Conservation (phyloP, 768 basidiomycete species). For the Phylloporus scabripes region DNA sequence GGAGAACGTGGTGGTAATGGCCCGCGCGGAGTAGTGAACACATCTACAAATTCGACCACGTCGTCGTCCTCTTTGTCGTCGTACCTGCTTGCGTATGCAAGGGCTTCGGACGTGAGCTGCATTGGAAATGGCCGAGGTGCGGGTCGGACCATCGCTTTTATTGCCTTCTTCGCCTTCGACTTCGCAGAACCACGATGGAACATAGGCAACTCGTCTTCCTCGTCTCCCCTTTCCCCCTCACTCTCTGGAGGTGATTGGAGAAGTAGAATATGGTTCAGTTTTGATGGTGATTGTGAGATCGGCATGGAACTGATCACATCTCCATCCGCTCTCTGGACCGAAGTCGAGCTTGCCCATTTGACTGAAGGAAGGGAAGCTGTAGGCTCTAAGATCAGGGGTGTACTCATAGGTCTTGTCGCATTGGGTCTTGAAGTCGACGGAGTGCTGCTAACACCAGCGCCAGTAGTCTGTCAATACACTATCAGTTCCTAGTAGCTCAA, state of each 20-base stretch:
- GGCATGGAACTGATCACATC: background rate
- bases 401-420: background rate
- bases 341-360: background rate
- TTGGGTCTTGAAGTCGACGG: background rate
- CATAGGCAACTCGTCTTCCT: constrained; percentile 15
- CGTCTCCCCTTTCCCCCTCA: constrained; percentile 6
- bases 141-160: background rate
- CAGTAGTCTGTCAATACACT: constrained; percentile 2
- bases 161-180: background rate
- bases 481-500: background rate
- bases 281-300: constrained; percentile 8
- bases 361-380: background rate
- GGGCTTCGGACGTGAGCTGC: constrained; percentile 7
- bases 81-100: background rate
- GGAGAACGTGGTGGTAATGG: constrained; percentile 21
- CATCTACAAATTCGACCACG: constrained; percentile 12
- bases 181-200: constrained; percentile 14
- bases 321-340: background rate
- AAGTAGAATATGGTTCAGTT: constrained; percentile 11
- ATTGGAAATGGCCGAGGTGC: constrained; percentile 26
- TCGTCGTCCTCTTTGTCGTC: background rate
- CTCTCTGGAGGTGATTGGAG: constrained; percentile 4
- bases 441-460: background rate
- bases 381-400: background rate
- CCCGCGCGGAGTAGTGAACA: constrained; percentile 19